phyloP scores from a whole-genome alignment of 148 eudicot genomes.

The Polygonum maritimum region DNA sequence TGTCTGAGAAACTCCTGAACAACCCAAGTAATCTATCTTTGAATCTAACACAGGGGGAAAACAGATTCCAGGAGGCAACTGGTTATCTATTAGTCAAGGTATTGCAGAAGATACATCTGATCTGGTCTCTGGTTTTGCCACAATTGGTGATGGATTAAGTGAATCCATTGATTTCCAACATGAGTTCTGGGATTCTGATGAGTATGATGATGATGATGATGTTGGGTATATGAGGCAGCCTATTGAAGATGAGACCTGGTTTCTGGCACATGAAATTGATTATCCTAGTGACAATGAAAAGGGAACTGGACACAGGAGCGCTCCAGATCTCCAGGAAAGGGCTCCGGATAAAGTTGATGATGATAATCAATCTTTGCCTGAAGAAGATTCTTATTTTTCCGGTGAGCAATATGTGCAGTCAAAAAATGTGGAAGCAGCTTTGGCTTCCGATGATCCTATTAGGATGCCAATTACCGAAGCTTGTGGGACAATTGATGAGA shows the following conservation, averaged over 20 bases:
- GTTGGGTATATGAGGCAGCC: slow-evolving; percentile 99
- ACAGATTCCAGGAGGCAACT: slow-evolving; percentile 75
- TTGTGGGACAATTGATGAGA: slow-evolving; percentile 50
- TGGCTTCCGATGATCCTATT: slow-evolving; percentile 56
- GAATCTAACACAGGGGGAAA: slow-evolving; percentile 50
- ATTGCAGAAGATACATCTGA: slow-evolving; percentile 89
- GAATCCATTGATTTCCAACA: slow-evolving; percentile 89
- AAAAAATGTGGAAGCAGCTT: slow-evolving; percentile 49
- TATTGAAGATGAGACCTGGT: slow-evolving; percentile 98
- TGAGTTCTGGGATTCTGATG: slow-evolving; percentile 99
- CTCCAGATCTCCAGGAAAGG: slow-evolving; percentile 67
- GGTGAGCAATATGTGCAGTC: slow-evolving; percentile 72
- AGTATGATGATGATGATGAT: slow-evolving; percentile 96
- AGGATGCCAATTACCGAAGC: slow-evolving; percentile 58
- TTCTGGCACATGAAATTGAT: slow-evolving; percentile 98
- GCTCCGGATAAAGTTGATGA: slow-evolving; percentile 69
- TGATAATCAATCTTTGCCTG: slow-evolving; percentile 89
- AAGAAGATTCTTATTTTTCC: slow-evolving; percentile 92
- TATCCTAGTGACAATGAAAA: slow-evolving; percentile 98
- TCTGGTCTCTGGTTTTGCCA: slow-evolving; percentile 92
- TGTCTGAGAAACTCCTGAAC: not conserved
- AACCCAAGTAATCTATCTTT: not conserved
- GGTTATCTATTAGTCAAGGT: slow-evolving; percentile 98
- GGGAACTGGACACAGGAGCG: slow-evolving; percentile 70
- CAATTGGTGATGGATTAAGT: slow-evolving; percentile 93